Evolutionary conservation across 768 basidiomycete species (phyloP).

Genomic region (Mycena kentingensis): DNA sequence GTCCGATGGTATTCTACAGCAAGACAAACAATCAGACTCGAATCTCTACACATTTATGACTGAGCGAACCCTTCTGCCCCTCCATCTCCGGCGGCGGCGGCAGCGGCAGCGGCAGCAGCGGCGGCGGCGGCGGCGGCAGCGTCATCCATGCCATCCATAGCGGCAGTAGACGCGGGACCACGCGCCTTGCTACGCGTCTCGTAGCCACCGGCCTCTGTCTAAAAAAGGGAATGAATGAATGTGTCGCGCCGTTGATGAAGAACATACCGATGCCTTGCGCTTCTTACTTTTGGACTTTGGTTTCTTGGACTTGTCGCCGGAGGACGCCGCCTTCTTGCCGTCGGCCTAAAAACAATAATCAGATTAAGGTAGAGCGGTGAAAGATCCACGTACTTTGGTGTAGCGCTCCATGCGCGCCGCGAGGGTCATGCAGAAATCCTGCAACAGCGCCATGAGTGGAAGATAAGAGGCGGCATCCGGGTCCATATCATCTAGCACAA

Average conservation of each 20-base stretch:
- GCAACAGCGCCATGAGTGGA: neutral
- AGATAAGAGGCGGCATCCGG: neutral
- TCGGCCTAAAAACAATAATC: neutral
- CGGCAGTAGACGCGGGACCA: neutral
- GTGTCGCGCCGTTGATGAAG: no score
- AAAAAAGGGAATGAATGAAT: neutral
- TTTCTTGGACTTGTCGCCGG: no score
- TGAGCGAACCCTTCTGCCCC: no score
- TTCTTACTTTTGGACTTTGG: neutral
- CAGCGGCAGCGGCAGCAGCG: no score
- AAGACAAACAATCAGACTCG: no score
- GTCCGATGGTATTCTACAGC: no score
- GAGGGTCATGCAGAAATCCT: neutral
- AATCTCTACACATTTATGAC: no score
- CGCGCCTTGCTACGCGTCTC: neutral
- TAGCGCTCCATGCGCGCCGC: neutral
- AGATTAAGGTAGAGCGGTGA: neutral
- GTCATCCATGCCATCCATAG: neutral
- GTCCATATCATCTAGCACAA: no score
- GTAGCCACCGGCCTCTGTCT: neutral
- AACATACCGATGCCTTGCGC: neutral
- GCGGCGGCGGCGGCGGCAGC: neutral
- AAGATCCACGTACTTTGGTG: neutral
- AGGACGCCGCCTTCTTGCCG: neutral
- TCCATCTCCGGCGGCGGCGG: no score